Evolutionary conservation across 169 alveolate genomes (phyloP).

Genomic region (Cryptosporidium bovis): DNA sequence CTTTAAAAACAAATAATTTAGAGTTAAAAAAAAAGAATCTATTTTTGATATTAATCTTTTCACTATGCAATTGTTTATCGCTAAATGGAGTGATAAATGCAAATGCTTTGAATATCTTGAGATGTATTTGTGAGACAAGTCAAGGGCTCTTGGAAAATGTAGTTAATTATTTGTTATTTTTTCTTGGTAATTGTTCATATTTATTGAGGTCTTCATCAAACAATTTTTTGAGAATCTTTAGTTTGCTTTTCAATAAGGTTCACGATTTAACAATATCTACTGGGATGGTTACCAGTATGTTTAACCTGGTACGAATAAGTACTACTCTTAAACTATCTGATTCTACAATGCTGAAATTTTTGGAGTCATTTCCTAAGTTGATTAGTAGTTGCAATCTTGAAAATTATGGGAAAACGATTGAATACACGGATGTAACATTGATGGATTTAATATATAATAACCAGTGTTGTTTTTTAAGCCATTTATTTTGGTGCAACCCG

Average conservation of each 20-base stretch:
- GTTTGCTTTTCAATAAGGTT: conserved; percentile 5
- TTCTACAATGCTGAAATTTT: conserved; percentile 12
- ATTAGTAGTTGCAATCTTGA: background rate
- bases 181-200: background rate
- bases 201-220: background rate
- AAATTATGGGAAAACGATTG: background rate
- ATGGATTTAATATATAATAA: background rate
- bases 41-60: conserved; percentile 7
- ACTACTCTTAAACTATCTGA: conserved; percentile 7
- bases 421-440: background rate
- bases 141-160: background rate
- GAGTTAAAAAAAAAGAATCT: background rate
- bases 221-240: background rate
- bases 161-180: background rate
- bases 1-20: background rate
- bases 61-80: conserved; percentile 8
- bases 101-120: conserved; percentile 13
- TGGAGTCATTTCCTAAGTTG: conserved; percentile 57
- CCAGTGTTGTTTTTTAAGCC: conserved; percentile 9
- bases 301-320: conserved; percentile 22
- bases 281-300: conserved; percentile 10
- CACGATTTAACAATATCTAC: conserved; percentile 9
- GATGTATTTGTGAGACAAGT: background rate
- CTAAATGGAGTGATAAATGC: conserved; percentile 13
- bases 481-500: conserved; percentile 33